Conservation (phyloP, 2,329 filamentous ascomycete genomes). For the Fusarium citri region DNA sequence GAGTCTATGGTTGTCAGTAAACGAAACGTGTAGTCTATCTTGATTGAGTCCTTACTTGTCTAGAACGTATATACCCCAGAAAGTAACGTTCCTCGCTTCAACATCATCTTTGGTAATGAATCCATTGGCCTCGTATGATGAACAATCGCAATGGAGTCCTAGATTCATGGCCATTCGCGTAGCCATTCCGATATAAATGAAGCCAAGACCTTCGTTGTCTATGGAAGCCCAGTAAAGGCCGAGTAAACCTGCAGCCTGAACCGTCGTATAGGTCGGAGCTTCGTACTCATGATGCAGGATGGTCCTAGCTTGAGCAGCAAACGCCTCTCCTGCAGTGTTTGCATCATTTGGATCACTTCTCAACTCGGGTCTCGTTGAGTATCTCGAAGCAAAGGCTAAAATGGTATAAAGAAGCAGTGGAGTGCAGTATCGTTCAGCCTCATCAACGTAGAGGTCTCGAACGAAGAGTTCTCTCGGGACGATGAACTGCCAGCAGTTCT, state of each 20-base stretch:
- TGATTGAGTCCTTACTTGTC: not conserved
- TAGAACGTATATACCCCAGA: constrained; percentile 10
- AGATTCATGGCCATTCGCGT: constrained; percentile 14
- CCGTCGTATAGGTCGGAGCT: not conserved
- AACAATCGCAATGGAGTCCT: constrained; percentile 6
- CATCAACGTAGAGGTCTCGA: not conserved
- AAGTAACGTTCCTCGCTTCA: constrained; percentile 6
- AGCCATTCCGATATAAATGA: constrained; percentile 15
- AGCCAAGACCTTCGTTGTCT: constrained; percentile 10
- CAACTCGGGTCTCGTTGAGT: not conserved
- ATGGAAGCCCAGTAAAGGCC: not conserved
- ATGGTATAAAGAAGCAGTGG: not conserved
- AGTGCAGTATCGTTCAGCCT: constrained; percentile 4
- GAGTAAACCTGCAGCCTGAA: not conserved
- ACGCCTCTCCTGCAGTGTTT: constrained; percentile 7
- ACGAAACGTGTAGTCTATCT: not conserved
- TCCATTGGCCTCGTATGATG: not conserved
- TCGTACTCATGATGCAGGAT: constrained; percentile 13
- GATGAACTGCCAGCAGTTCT: constrained; percentile 14
- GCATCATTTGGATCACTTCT: constrained; percentile 4
- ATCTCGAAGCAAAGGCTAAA: not conserved
- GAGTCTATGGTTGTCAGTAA: not conserved
- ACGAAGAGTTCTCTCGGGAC: constrained; percentile 9
- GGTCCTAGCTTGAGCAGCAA: not conserved
- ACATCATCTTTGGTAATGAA: constrained; percentile 1